Conservation (phyloP, 768 basidiomycete genomes). For the Ephemerocybe angulata region DNA sequence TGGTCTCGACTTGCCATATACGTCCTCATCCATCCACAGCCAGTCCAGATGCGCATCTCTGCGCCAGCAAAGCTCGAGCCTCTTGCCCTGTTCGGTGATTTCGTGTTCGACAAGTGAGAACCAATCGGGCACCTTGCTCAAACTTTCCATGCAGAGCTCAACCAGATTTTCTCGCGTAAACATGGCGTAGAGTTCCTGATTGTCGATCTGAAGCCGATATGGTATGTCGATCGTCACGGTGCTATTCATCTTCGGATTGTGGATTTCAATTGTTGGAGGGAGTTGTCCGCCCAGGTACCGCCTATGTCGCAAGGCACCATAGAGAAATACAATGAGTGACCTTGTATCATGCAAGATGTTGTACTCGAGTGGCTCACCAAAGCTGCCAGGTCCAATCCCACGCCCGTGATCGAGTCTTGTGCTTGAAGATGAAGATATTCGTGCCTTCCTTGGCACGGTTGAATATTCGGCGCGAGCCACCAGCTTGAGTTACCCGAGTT, state of each 20-base stretch:
- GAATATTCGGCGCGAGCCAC: conserved; percentile 47
- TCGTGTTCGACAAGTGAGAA: conserved; percentile 54
- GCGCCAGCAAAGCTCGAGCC: conserved; percentile 78
- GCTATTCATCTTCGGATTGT: conserved; percentile 63
- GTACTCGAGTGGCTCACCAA: conserved; percentile 45
- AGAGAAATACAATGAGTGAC: background rate
- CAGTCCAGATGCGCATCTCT: conserved; percentile 74
- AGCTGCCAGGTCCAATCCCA: conserved; percentile 90
- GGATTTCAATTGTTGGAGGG: conserved; percentile 66
- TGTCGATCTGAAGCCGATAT: conserved; percentile 33
- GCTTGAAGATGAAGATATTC: conserved; percentile 84
- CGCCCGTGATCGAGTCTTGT: conserved; percentile 71
- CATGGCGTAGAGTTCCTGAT: conserved; percentile 39
- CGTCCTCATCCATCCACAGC: conserved; percentile 72
- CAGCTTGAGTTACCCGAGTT: conserved; percentile 34
- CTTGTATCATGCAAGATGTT: background rate
- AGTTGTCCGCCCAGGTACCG: conserved; percentile 67
- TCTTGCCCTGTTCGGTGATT: conserved; percentile 46
- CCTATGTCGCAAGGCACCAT: conserved; percentile 36
- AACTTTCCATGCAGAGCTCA: conserved; percentile 53
- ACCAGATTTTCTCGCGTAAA: conserved; percentile 65
- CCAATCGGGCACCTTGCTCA: conserved; percentile 59
- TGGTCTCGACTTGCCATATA: conserved; percentile 54
- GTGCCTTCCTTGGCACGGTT: conserved; percentile 59
- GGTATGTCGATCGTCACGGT: conserved; percentile 72